phyloP scores from a whole-genome alignment of 1,284 basidiomycete genomes.

The Fomitopsis betulina region DNA sequence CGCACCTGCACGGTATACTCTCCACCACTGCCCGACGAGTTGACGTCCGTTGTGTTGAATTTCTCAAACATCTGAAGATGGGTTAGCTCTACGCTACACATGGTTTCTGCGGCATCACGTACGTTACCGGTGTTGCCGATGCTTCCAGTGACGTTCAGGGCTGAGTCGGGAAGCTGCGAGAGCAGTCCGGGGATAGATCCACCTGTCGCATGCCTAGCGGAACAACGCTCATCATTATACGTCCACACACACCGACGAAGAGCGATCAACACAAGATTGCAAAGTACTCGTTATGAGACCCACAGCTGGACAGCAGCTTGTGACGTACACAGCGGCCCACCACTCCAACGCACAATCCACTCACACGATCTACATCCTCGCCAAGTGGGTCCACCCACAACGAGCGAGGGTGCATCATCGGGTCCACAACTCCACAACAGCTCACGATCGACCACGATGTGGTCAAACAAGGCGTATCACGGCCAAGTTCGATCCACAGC shows the following conservation, averaged over 20 bases:
- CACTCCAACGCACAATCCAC: no score
- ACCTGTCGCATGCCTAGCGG: conserved; percentile 67
- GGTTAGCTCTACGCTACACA: background rate
- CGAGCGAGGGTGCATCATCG: no score
- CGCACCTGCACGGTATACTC: conserved; percentile 77
- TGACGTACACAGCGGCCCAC: no score
- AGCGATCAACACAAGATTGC: no score
- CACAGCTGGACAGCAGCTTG: no score
- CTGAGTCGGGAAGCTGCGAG: conserved; percentile 60
- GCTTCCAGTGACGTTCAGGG: conserved; percentile 75
- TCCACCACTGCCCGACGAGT: conserved; percentile 81
- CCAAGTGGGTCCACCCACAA: no score
- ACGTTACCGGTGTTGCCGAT: conserved; percentile 68
- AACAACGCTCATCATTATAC: background rate
- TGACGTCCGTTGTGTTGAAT: conserved; percentile 71
- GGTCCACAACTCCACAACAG: no score
- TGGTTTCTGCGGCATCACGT: conserved; percentile 24
- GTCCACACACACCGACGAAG: background rate
- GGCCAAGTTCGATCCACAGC: no score
- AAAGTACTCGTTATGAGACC: no score
- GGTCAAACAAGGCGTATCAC: no score
- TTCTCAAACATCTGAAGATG: conserved; percentile 83
- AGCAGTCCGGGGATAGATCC: conserved; percentile 72
- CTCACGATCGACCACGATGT: no score
- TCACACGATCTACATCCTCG: no score